phyloP scores from a whole-genome alignment of 108 stramenopile species.

The Cyclotella distinguenda region DNA sequence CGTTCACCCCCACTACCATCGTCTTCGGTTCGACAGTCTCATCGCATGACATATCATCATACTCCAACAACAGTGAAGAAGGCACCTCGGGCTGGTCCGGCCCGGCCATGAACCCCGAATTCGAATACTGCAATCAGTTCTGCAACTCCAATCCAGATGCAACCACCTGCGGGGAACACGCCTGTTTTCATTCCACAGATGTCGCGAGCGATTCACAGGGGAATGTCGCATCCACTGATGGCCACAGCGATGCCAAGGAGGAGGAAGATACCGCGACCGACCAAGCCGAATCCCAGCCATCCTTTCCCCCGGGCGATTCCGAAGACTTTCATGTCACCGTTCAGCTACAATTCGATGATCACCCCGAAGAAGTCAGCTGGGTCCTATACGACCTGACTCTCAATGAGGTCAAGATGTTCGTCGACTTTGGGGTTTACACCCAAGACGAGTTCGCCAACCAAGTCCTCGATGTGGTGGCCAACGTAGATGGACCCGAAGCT shows the following conservation, averaged over 20 bases:
- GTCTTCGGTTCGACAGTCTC: neutral
- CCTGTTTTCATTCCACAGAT: slow-evolving; percentile 18
- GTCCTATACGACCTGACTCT: slow-evolving; percentile 32
- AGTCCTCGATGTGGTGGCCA: slow-evolving; percentile 18
- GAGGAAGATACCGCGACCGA: neutral
- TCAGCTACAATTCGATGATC: slow-evolving; percentile 37
- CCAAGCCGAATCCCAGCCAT: neutral
- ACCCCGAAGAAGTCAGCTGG: slow-evolving; percentile 48
- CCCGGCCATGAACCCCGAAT: slow-evolving; percentile 26
- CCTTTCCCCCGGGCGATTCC: neutral
- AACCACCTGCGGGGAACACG: slow-evolving; percentile 13
- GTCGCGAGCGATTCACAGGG: slow-evolving; percentile 17
- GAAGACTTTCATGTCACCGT: slow-evolving; percentile 25
- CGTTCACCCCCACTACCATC: no score
- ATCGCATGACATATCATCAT: neutral
- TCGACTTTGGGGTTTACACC: slow-evolving; percentile 33
- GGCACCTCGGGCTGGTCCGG: slow-evolving; percentile 27
- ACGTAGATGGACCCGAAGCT: slow-evolving; percentile 32
- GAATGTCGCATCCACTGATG: slow-evolving; percentile 8
- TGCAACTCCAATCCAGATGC: slow-evolving; percentile 19
- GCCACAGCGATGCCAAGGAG: neutral
- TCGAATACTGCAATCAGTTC: slow-evolving; percentile 34
- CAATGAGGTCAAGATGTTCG: slow-evolving; percentile 28
- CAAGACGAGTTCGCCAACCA: slow-evolving; percentile 31
- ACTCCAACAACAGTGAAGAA: slow-evolving; percentile 1